phyloP scores from a whole-genome alignment of 2,329 filamentous ascomycete species.

The Colletotrichum acutatum region DNA sequence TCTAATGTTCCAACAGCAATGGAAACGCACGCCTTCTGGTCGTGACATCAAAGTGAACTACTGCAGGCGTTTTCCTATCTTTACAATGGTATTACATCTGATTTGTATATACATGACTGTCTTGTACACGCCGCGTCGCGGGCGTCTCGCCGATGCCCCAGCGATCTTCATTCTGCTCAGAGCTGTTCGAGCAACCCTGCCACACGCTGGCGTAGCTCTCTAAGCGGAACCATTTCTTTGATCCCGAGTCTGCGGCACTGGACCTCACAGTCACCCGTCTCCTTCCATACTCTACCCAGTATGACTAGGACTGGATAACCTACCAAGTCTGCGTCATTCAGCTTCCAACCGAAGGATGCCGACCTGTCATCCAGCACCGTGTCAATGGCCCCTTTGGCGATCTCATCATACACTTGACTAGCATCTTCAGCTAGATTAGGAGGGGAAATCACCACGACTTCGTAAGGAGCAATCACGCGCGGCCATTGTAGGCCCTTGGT shows the following conservation, averaged over 20 bases:
- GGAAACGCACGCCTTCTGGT: too few relatives aligned
- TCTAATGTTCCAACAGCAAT: too few relatives aligned
- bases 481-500: slow-evolving; percentile 88
- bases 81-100: neutral
- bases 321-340: slow-evolving; percentile 88
- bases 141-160: neutral
- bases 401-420: slow-evolving; percentile 70
- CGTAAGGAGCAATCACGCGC: slow-evolving; percentile 84
- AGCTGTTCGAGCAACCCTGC: slow-evolving; percentile 62
- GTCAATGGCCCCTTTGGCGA: slow-evolving; percentile 64
- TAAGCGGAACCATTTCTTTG: slow-evolving; percentile 67
- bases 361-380: slow-evolving; percentile 79
- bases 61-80: neutral
- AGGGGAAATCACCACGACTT: slow-evolving; percentile 73
- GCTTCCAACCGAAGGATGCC: slow-evolving; percentile 81
- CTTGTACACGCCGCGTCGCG: neutral
- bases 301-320: slow-evolving; percentile 89
- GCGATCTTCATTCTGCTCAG: slow-evolving; percentile 43
- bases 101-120: neutral
- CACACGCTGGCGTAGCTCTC: slow-evolving; percentile 56
- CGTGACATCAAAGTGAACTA: neutral
- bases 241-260: slow-evolving; percentile 78
- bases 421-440: slow-evolving; percentile 59
- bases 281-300: slow-evolving; percentile 76
- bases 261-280: slow-evolving; percentile 73